Evolutionary conservation across 1,284 basidiomycete genomes (phyloP).

Genomic region (Trichosporon sp.): DNA sequence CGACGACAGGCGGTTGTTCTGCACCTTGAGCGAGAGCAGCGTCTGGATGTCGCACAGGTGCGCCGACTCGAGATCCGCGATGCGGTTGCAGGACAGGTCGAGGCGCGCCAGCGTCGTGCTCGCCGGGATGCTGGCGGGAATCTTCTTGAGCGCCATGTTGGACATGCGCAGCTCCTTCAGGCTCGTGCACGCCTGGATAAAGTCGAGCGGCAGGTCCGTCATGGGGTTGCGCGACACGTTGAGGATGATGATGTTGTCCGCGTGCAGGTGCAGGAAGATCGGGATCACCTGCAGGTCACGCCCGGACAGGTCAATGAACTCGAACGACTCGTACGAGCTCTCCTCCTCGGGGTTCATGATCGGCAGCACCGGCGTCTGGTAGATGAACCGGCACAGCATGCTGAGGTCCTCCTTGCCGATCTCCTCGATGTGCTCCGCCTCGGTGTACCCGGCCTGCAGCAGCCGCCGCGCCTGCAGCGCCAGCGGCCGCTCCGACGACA

Average conservation of each 20-base stretch:
- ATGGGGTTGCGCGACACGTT: constrained; percentile 93
- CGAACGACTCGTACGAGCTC: constrained; percentile 67
- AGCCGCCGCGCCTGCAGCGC: constrained; percentile 78
- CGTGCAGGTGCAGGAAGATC: constrained; percentile 79
- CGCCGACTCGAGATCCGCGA: constrained; percentile 82
- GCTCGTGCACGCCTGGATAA: constrained; percentile 81
- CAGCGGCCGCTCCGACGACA: constrained; percentile 76
- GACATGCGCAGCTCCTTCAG: constrained; percentile 82
- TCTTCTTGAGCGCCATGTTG: constrained; percentile 92
- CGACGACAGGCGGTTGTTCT: constrained; percentile 88
- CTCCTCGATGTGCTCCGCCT: constrained; percentile 72
- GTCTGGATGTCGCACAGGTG: constrained; percentile 71
- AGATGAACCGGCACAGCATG: constrained; percentile 85
- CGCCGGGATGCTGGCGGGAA: constrained; percentile 78
- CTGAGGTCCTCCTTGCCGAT: constrained; percentile 77
- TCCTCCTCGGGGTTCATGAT: constrained; percentile 65
- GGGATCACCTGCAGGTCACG: constrained; percentile 85
- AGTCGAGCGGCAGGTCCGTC: constrained; percentile 93
- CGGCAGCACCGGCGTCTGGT: constrained; percentile 51
- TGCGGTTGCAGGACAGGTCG: constrained; percentile 89
- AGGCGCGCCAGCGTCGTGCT: constrained; percentile 72
- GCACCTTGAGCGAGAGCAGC: constrained; percentile 69
- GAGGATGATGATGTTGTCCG: constrained; percentile 78
- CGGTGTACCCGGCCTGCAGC: constrained; percentile 85
- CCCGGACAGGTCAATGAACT: constrained; percentile 78